Percentiles rank a stretch among this genome's conserved stretches.
These are phyloP conservation scores for Leavenworthia alabamica DNA, from an alignment of 345 rosid species.

Conservation along the genomic window DNA sequence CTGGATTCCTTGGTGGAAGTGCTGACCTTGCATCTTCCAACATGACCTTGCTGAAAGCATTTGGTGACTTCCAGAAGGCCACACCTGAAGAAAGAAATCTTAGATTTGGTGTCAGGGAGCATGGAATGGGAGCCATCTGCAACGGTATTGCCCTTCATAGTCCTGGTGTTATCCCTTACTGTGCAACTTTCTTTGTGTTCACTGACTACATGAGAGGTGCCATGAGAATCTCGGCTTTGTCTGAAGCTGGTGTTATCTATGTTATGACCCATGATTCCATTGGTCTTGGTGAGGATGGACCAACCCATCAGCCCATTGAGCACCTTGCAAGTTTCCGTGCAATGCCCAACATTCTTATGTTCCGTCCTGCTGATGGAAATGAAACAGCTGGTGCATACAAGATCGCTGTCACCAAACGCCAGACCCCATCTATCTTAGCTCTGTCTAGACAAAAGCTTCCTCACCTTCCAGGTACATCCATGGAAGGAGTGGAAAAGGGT, in stretches of 20 bases:
- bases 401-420: constrained; percentile 66
- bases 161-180: constrained; percentile 89
- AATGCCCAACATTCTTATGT: constrained; percentile 92
- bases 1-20: constrained; percentile 95
- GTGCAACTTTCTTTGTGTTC: constrained; percentile 99
- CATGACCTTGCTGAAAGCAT: constrained; percentile 88
- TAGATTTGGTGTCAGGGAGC: constrained; percentile 95
- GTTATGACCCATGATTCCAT: constrained; percentile 99
- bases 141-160: constrained; percentile 91
- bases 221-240: constrained; percentile 83
- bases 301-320: constrained; percentile 97
- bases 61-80: constrained; percentile 83
- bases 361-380: constrained; percentile 98
- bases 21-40: constrained; percentile 99
- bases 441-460: constrained; percentile 92
- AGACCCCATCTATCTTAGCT: constrained; percentile 86
- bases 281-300: constrained; percentile 99
- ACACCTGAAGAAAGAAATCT: constrained; percentile 90
- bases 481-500: constrained; percentile 87
- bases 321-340: constrained; percentile 99
- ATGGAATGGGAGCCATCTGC: constrained; percentile 95
- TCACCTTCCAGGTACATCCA: constrained; percentile 76
- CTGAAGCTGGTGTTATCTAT: constrained; percentile 84
- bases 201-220: constrained; percentile 99
- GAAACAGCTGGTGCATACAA: constrained; percentile 97